These are phyloP conservation scores for Alliaria petiolata DNA, from an alignment of 345 rosid species.

Conservation along the genomic window DNA sequence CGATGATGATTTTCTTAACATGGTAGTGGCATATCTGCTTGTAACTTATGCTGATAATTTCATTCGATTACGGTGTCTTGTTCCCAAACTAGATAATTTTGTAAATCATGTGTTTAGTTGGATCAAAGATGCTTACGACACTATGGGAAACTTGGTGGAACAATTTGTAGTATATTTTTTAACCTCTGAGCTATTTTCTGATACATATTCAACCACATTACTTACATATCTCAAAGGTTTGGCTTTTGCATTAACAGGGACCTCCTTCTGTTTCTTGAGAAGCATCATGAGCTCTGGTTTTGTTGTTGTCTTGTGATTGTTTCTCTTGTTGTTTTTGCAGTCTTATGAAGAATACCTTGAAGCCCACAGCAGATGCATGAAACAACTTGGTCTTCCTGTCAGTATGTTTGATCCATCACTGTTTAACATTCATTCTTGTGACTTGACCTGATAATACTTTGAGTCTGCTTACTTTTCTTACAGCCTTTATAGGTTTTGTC, in stretches of 20 bases:
- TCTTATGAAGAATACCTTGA: constrained; percentile 95
- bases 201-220: background rate
- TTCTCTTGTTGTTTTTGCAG: constrained; percentile 47
- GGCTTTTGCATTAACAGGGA: constrained; percentile 8
- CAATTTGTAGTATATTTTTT: constrained; percentile 9
- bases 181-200: constrained; percentile 1
- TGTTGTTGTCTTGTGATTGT: constrained; percentile 12
- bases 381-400: constrained; percentile 53
- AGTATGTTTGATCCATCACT: constrained; percentile 41
- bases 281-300: constrained; percentile 1
- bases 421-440: background rate
- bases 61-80: background rate
- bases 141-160: constrained; percentile 18
- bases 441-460: background rate
- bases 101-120: constrained; percentile 25
- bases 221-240: background rate
- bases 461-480: background rate
- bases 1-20: constrained; percentile 89
- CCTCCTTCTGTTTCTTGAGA: background rate
- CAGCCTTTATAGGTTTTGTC: background rate
- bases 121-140: background rate
- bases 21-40: constrained; percentile 54
- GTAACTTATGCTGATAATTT: constrained; percentile 17
- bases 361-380: constrained; percentile 68
- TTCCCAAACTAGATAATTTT: constrained; percentile 14